Evolutionary conservation across 2,329 filamentous ascomycete species (phyloP).

Genomic region (Dothideomycetes sp.): DNA sequence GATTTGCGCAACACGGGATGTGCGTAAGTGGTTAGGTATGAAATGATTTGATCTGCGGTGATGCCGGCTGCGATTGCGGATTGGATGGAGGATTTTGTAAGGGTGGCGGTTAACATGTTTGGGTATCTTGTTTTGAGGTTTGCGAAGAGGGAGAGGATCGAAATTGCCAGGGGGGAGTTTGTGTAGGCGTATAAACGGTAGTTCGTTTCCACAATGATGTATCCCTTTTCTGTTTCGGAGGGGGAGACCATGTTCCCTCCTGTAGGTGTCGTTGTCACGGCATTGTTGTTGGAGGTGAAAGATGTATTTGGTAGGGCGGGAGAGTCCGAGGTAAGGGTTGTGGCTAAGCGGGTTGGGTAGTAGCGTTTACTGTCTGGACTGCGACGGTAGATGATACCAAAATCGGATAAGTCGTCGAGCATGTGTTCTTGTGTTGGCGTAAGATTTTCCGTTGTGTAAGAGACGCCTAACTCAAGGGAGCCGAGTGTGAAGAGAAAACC

Average conservation of each 20-base stretch:
- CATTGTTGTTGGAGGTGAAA: constrained; percentile 54
- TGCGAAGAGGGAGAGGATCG: constrained; percentile 82
- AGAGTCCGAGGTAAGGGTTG: constrained; percentile 75
- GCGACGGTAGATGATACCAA: constrained; percentile 75
- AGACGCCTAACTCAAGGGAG: constrained; percentile 80
- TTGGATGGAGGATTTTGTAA: constrained; percentile 81
- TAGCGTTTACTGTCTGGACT: constrained; percentile 41
- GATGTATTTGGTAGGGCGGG: constrained; percentile 62
- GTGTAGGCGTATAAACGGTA: constrained; percentile 98
- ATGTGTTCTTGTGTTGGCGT: constrained; percentile 76
- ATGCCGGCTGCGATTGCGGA: constrained; percentile 84
- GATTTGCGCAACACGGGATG: constrained; percentile 84
- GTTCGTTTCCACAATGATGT: constrained; percentile 95
- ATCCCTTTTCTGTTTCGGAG: constrained; percentile 51
- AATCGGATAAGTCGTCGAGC: constrained; percentile 82
- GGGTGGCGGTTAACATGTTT: constrained; percentile 84
- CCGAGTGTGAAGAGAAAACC: constrained; percentile 95
- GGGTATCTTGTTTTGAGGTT: constrained; percentile 84
- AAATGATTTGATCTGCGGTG: constrained; percentile 89
- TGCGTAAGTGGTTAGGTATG: constrained; percentile 83
- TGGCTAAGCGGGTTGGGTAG: constrained; percentile 90
- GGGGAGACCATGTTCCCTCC: constrained; percentile 25
- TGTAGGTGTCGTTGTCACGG: constrained; percentile 24
- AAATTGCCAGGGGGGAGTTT: constrained; percentile 84
- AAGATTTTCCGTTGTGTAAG: constrained; percentile 79